Evolutionary conservation across 257 asterid species (phyloP).

Genomic region (Salvia rosmarinus): DNA sequence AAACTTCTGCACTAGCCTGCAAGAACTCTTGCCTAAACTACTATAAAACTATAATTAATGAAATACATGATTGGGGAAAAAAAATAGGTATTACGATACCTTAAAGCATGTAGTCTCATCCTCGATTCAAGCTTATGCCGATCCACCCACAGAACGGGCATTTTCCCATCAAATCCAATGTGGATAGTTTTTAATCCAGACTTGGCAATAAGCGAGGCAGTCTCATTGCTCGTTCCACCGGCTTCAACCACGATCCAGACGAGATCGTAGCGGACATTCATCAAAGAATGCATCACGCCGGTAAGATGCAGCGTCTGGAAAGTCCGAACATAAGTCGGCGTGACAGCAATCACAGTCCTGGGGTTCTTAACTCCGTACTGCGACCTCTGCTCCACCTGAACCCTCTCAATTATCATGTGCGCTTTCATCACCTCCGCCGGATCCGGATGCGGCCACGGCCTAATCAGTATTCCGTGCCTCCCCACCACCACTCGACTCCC

Average conservation of each 20-base stretch:
- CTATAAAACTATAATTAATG: background rate
- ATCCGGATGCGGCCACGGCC: constrained; percentile 99
- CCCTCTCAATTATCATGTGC: constrained; percentile 81
- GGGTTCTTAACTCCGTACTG: constrained; percentile 85
- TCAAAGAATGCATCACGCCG: constrained; percentile 91
- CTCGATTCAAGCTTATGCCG: constrained; percentile 78
- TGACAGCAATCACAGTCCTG: constrained; percentile 69
- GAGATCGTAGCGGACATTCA: constrained; percentile 82
- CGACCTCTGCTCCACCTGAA: constrained; percentile 84
- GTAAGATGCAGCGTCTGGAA: constrained; percentile 94
- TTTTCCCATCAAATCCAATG: constrained; percentile 62
- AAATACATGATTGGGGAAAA: background rate
- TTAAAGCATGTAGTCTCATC: constrained; percentile 85
- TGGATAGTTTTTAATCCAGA: constrained; percentile 71
- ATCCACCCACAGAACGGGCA: constrained; percentile 89
- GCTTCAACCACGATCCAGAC: constrained; percentile 97
- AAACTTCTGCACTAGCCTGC: constrained; percentile 17
- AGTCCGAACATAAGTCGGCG: constrained; percentile 92
- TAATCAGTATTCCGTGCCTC: constrained; percentile 84
- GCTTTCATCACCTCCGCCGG: constrained; percentile 92
- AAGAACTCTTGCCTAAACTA: background rate
- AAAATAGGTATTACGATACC: constrained; percentile 50
- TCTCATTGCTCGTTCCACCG: constrained; percentile 75
- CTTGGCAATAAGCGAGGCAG: constrained; percentile 69
- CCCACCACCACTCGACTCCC: constrained; percentile 90